A percentile compares a stretch with the other conserved stretches of the same genome.
phyloP scores from a whole-genome alignment of 306 rosid genomes.

The Herpetospermum pedunculosum region DNA sequence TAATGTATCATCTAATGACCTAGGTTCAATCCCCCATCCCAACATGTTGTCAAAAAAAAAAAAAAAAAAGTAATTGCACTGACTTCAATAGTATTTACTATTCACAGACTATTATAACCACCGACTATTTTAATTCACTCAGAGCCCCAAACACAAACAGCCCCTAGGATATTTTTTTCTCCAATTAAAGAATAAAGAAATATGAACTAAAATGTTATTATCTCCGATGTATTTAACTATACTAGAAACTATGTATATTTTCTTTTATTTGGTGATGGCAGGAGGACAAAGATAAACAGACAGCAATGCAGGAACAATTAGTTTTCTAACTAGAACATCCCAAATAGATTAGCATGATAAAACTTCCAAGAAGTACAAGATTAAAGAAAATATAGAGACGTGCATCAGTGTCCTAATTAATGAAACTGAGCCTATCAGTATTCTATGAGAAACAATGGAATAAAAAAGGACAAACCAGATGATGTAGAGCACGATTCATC shows the following conservation, averaged over 20 bases:
- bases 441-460: neutral
- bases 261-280: neutral
- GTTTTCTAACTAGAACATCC: neutral
- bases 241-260: neutral
- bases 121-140: too few species aligned
- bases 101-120: too few species aligned
- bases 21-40: too few species aligned
- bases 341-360: neutral
- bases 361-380: neutral
- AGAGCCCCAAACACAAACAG: too few species aligned
- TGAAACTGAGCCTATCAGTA: neutral
- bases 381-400: neutral
- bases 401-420: neutral
- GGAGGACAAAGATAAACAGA: neutral
- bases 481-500: constrained; percentile 41
- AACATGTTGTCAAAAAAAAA: too few species aligned
- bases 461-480: constrained; percentile 38
- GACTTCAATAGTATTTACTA: too few species aligned
- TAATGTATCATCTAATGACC: too few species aligned
- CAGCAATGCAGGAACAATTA: neutral
- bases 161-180: neutral
- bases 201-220: neutral
- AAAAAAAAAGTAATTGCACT: too few species aligned
- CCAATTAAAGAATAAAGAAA: neutral
- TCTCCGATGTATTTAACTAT: neutral